These are phyloP conservation scores for Aspergillus sp. DNA, from an alignment of 2,329 filamentous ascomycete genomes.

Conservation along the genomic window DNA sequence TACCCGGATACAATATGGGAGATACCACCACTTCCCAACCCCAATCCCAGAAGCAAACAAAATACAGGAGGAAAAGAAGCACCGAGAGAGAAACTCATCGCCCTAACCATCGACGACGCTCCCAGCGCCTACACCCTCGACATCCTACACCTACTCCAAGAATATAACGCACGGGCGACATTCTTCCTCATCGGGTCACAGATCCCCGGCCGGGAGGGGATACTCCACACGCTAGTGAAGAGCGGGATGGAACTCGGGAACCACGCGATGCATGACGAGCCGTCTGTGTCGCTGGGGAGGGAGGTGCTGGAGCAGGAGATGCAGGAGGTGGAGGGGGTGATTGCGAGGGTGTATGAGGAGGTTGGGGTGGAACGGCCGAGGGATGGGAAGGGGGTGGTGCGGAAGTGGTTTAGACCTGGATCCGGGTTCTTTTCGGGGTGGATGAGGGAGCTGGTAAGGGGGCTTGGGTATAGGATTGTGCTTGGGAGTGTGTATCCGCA, in stretches of 20 bases:
- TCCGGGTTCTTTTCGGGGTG: constrained; percentile 76
- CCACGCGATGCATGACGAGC: constrained; percentile 87
- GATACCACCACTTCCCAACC: constrained; percentile 37
- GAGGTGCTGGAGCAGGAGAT: constrained; percentile 64
- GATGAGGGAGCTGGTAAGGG: constrained; percentile 64
- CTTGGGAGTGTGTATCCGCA: constrained; percentile 86
- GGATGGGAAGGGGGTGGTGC: constrained; percentile 45
- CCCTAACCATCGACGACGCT: constrained; percentile 84
- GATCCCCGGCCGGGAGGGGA: too few relatives aligned
- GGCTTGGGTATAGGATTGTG: constrained; percentile 70
- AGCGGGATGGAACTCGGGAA: constrained; percentile 75
- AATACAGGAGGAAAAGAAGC: not conserved
- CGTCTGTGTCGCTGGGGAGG: constrained; percentile 62
- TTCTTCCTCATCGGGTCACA: constrained; percentile 84
- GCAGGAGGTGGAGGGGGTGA: constrained; percentile 61
- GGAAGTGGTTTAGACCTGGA: constrained; percentile 76
- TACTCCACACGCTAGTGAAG: constrained; percentile 60
- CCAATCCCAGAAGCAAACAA: too few relatives aligned
- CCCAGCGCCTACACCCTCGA: constrained; percentile 71
- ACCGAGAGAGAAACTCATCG: constrained; percentile 60
- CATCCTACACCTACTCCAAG: constrained; percentile 67
- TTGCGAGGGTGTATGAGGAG: constrained; percentile 57
- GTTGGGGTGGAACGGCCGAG: constrained; percentile 7
- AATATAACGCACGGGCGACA: constrained; percentile 62
- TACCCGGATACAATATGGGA: constrained; percentile 83